Percentiles rank a stretch among this genome's conserved stretches.
Evolutionary conservation across 1,284 basidiomycete species (phyloP).

Genomic region (Pholiota adiposa): DNA sequence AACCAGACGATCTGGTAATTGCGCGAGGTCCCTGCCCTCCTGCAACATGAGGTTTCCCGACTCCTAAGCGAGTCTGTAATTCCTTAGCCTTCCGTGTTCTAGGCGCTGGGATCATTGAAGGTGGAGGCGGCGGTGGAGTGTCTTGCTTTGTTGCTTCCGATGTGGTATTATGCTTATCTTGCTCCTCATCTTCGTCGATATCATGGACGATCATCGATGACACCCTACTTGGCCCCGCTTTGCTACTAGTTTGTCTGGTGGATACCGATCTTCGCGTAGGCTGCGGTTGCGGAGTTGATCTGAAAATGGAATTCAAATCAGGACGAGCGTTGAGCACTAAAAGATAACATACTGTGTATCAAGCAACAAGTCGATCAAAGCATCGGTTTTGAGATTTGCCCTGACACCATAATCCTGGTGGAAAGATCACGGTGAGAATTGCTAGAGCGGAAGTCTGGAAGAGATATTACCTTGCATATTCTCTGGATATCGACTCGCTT

Average conservation of each 20-base stretch:
- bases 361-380: conserved; percentile 72
- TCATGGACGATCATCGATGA: conserved; percentile 46
- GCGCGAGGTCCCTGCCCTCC: conserved; percentile 66
- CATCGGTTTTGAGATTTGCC: conserved; percentile 79
- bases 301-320: conserved; percentile 12
- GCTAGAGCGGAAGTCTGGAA: conserved; percentile 10
- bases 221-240: conserved; percentile 37
- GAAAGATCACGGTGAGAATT: conserved; percentile 25
- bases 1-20: conserved; percentile 60
- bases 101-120: conserved; percentile 33
- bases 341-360: conserved; percentile 50
- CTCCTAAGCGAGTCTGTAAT: conserved; percentile 67
- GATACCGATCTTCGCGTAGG: conserved; percentile 47
- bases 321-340: not conserved
- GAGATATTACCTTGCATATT: conserved; percentile 67
- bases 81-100: conserved; percentile 73
- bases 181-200: conserved; percentile 52
- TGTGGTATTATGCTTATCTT: conserved; percentile 37
- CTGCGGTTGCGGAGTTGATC: conserved; percentile 32
- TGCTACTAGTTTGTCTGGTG: conserved; percentile 39
- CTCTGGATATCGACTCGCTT: conserved; percentile 73
- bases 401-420: conserved; percentile 73
- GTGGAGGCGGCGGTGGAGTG: conserved; percentile 23
- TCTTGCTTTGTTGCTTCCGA: conserved; percentile 29
- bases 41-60: conserved; percentile 67